Conservation (phyloP, 139 green algal genomes). For the Coelastrella sp. region DNA sequence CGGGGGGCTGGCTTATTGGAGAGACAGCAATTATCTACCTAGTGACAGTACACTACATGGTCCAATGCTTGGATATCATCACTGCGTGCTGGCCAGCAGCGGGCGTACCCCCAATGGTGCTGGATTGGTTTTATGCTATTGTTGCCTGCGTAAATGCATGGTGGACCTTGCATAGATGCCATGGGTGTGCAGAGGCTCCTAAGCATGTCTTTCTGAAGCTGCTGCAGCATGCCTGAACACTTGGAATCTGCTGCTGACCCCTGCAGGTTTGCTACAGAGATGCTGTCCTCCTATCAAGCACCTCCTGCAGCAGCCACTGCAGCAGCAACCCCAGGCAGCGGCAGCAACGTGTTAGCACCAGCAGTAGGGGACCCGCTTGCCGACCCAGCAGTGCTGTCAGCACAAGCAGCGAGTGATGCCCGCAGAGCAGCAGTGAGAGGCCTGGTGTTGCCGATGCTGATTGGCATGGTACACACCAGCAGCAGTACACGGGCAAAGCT, state of each 20-base stretch:
- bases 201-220: too few species aligned
- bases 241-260: neutral
- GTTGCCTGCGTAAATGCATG: too few species aligned
- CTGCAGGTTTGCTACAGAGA: conserved; percentile 40
- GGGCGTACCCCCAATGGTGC: too few species aligned
- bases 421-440: conserved; percentile 46
- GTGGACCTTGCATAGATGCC: too few species aligned
- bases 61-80: too few species aligned
- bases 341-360: neutral
- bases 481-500: conserved; percentile 68
- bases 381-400: neutral
- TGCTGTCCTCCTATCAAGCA: conserved; percentile 21
- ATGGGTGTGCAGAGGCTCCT: too few species aligned
- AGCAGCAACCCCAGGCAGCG: neutral
- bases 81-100: too few species aligned
- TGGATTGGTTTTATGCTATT: too few species aligned
- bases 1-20: neutral
- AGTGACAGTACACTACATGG: too few species aligned
- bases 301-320: neutral
- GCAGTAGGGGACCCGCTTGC: conserved; percentile 38
- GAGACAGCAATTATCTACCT: too few species aligned
- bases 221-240: too few species aligned
- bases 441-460: conserved; percentile 77
- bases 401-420: conserved; percentile 42
- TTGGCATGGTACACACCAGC: conserved; percentile 73